Percentiles rank a stretch among this genome's conserved stretches.
Conservation (phyloP, 257 asterid species). For the Nicotiana tabacum region DNA sequence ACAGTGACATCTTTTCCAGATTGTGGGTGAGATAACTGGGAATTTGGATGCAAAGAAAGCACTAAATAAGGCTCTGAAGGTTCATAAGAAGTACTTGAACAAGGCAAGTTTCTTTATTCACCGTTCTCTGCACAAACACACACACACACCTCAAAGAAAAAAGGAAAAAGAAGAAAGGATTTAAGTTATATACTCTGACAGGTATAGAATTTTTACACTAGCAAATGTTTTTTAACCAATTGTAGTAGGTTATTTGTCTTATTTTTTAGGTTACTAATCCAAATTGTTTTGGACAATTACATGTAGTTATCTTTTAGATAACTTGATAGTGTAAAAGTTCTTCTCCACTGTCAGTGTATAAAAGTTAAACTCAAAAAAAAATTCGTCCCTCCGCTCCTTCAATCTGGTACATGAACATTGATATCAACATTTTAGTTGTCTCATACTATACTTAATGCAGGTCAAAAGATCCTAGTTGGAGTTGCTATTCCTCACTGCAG, state of each 20-base stretch:
- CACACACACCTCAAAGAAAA: neutral
- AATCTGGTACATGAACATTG: neutral
- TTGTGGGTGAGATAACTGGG: constrained; percentile 85
- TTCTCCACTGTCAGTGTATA: neutral
- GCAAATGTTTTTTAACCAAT: neutral
- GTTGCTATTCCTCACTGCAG: neutral
- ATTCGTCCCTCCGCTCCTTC: neutral
- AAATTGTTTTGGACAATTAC: neutral
- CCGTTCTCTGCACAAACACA: neutral
- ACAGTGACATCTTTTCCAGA: constrained; percentile 26
- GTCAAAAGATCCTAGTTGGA: constrained; percentile 1
- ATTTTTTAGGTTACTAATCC: neutral
- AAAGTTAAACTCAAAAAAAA: neutral
- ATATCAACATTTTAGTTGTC: neutral
- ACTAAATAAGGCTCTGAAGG: constrained; percentile 58
- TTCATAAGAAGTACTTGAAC: constrained; percentile 78
- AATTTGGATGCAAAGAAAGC: constrained; percentile 90
- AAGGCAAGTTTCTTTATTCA: constrained; percentile 45
- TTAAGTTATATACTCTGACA: neutral
- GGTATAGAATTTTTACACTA: too few relatives aligned
- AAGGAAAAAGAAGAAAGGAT: neutral
- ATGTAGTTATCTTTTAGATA: neutral
- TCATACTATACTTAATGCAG: neutral
- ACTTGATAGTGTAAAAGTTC: neutral
- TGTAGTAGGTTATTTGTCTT: neutral